A percentile compares a stretch with the other conserved stretches of the same genome.
Conservation (phyloP, 2,329 filamentous ascomycete genomes). For the Tolypocladium endophyticum region DNA sequence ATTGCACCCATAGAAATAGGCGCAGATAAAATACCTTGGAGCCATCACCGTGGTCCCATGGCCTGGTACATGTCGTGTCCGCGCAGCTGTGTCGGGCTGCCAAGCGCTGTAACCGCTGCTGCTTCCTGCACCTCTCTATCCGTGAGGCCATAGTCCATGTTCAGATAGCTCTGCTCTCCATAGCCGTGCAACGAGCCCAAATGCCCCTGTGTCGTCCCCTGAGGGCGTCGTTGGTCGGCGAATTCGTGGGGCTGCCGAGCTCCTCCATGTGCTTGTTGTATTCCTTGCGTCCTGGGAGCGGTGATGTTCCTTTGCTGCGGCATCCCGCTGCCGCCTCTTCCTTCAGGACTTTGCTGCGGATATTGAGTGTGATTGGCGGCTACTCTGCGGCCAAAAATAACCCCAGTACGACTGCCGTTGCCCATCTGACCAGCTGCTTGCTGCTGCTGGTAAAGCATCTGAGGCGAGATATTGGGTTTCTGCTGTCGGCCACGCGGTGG, state of each 20-base stretch:
- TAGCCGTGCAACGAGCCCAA: slow-evolving; percentile 10
- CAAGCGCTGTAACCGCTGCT: slow-evolving; percentile 7
- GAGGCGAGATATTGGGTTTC: slow-evolving; percentile 2
- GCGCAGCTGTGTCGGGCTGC: slow-evolving; percentile 10
- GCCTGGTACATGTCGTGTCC: slow-evolving; percentile 11
- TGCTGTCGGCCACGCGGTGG: not conserved
- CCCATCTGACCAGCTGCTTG: slow-evolving; percentile 9
- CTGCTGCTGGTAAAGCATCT: slow-evolving; percentile 6
- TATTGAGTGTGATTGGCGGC: slow-evolving; percentile 7
- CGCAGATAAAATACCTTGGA: not conserved
- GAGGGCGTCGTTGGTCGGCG: slow-evolving; percentile 5
- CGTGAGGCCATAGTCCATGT: slow-evolving; percentile 14
- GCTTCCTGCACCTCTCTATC: slow-evolving; percentile 9
- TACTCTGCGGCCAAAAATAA: slow-evolving; percentile 5
- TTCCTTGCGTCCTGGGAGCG: slow-evolving; percentile 2
- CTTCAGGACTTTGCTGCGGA: slow-evolving; percentile 7
- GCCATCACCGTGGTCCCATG: slow-evolving; percentile 8
- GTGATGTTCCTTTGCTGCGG: slow-evolving; percentile 4
- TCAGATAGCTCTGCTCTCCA: slow-evolving; percentile 11
- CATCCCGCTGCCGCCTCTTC: slow-evolving; percentile 1
- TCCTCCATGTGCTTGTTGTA: slow-evolving; percentile 1
- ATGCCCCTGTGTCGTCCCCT: slow-evolving; percentile 5
- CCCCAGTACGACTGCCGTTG: slow-evolving; percentile 1
- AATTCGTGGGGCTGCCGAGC: slow-evolving; percentile 5
- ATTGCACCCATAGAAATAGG: not conserved